Base-by-base conservation (phyloP, 75 land plant species). In the Pinus albicaulis region DNA sequence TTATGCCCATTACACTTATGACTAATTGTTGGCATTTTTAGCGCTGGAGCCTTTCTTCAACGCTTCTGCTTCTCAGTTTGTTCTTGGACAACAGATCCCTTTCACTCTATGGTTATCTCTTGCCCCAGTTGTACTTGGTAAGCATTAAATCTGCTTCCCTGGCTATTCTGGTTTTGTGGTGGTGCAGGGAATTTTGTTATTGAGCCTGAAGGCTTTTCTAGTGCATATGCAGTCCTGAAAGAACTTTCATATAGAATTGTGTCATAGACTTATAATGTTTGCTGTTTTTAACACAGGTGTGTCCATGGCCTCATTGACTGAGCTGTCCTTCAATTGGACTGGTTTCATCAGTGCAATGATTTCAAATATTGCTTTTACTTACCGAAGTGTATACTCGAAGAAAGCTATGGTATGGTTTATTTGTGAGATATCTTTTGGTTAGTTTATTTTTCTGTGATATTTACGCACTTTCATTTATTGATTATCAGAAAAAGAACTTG, bases 1-100 rank as follows among this genome's bases (percentile, higher is more conserved):
- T 28, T 5, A 20, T 72, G 20, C n/a, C 7, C 59, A 73, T 55
- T 20, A 20, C 34, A 57, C 25, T 58, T 15, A 7, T 34, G 34
- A 76, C 44, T 15, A 61, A 76, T 17, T 76, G 25, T 36, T 75
- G 24, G 15, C 20, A 36, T 76, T 62, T 57, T 16, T 89, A 96
- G 99, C 99, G 73, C 83, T 97, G 84, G 99, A 97, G 79, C 99
- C 99, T n/a, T 96, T 97, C 86, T 97, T 97, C 89, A 97, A 86
- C 81, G 99, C 99, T 64, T 92, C 99, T 55, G 99, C 99, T 59
- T 97, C 99, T 34, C 99, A 97, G 64, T 97, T 97, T 65, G 80
- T 97, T 12, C 89, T 94, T n/a, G 99, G 99, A n/a, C 99, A 97
- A 52, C 83, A 81, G 26, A 92, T 97, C 57, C 93, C 99, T 12